A percentile compares a stretch with the other conserved stretches of the same genome.
These are phyloP conservation scores for Platanthera guangdongensis DNA, from an alignment of 106 monocot species.

Conservation along the genomic window DNA sequence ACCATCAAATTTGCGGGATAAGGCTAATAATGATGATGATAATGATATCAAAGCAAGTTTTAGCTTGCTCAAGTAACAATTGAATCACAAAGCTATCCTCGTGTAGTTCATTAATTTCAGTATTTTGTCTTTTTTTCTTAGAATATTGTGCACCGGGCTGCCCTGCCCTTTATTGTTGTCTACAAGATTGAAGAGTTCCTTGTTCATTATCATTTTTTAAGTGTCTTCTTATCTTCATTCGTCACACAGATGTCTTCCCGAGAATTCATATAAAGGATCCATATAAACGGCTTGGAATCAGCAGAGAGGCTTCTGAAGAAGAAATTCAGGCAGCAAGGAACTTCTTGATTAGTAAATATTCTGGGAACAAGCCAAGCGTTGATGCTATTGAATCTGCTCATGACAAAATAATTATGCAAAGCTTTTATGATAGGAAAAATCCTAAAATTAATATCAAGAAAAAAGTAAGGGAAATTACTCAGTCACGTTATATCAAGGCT, in stretches of 20 bases:
- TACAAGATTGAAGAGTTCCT: background rate
- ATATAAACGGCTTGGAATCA: constrained; percentile 78
- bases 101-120: background rate
- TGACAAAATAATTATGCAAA: constrained; percentile 89
- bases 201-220: background rate
- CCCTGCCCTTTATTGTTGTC: background rate
- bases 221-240: background rate
- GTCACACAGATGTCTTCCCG: constrained; percentile 67
- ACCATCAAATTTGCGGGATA: no score
- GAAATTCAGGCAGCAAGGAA: constrained; percentile 97
- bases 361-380: constrained; percentile 75
- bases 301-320: constrained; percentile 90
- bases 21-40: no score
- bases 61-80: background rate
- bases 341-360: constrained; percentile 76
- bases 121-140: background rate
- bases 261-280: constrained; percentile 86
- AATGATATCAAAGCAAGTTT: background rate
- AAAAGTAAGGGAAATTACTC: constrained; percentile 62
- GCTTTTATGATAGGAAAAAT: constrained; percentile 71
- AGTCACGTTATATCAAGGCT: constrained; percentile 59
- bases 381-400: constrained; percentile 98
- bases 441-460: constrained; percentile 87
- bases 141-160: background rate
- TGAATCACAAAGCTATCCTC: background rate